phyloP scores from a whole-genome alignment of 2,329 filamentous ascomycete species.

The Chrysoporthe deuterocubensis region DNA sequence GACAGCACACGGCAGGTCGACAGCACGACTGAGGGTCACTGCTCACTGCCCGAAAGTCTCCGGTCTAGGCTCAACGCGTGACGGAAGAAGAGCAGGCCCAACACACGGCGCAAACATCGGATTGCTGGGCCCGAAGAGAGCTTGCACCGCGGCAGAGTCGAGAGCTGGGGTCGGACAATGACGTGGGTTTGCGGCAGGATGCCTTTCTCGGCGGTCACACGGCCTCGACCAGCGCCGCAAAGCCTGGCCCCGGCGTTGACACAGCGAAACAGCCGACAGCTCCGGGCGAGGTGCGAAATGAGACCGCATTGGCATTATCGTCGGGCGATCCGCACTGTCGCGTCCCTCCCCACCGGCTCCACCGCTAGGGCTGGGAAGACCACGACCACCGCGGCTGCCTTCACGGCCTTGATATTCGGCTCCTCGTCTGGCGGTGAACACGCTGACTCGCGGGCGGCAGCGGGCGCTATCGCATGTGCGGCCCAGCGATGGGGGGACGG shows the following conservation, averaged over 20 bases:
- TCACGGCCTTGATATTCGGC: background rate
- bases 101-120: background rate
- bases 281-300: background rate
- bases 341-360: background rate
- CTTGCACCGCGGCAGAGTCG: background rate
- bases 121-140: background rate
- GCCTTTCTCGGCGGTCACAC: slow-evolving; percentile 3
- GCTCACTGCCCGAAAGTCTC: no score
- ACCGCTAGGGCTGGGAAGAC: background rate
- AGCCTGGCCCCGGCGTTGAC: no score
- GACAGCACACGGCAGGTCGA: no score
- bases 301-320: background rate
- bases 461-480: no score
- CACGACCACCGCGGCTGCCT: background rate
- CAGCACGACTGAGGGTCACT: no score
- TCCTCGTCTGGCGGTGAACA: background rate
- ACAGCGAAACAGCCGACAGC: no score
- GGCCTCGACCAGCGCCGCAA: background rate
- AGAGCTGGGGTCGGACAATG: background rate
- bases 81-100: background rate
- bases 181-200: background rate
- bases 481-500: background rate
- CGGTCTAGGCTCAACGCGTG: background rate
- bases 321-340: background rate
- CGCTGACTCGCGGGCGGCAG: background rate